Conservation (phyloP, 129 eudicot species). For the Flaveria bidentis region DNA sequence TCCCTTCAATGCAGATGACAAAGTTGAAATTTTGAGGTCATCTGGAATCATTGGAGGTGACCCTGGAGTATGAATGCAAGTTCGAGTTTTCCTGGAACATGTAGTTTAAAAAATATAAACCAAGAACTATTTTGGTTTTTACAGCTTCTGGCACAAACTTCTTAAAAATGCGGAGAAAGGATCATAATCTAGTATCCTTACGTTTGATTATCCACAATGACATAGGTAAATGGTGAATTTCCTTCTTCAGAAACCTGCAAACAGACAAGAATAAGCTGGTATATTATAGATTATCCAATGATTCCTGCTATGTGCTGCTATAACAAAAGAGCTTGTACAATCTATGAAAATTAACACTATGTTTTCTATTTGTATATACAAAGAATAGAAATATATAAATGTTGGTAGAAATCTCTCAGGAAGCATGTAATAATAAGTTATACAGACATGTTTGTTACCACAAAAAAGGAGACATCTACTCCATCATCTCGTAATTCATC, state of each 20-base stretch:
- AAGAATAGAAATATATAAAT: background rate
- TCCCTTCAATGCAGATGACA: conserved; percentile 64
- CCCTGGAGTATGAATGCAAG: conserved; percentile 93
- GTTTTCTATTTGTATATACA: background rate
- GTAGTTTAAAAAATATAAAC: background rate
- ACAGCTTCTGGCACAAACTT: conserved; percentile 17
- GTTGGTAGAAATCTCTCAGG: background rate
- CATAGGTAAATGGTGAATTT: conserved; percentile 79
- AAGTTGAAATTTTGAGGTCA: conserved; percentile 61
- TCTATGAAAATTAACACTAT: background rate
- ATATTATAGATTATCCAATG: conserved; percentile 5
- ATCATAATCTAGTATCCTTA: conserved; percentile 39
- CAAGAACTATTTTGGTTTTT: background rate
- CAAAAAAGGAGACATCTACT: conserved; percentile 76
- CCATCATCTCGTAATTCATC: conserved; percentile 87
- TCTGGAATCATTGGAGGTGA: conserved; percentile 75
- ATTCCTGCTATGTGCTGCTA: conserved; percentile 14
- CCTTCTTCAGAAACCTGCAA: conserved; percentile 89
- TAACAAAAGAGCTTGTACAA: background rate
- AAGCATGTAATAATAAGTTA: background rate
- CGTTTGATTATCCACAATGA: conserved; percentile 91
- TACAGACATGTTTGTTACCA: conserved; percentile 41
- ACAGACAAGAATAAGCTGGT: conserved; percentile 1
- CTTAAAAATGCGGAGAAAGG: conserved; percentile 6
- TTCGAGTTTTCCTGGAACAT: conserved; percentile 82